Percentiles rank a stretch among this genome's conserved stretches.
Evolutionary conservation across 371 early-diverging fungal species (phyloP).

Genomic region (Saksenaea oblongispora): DNA sequence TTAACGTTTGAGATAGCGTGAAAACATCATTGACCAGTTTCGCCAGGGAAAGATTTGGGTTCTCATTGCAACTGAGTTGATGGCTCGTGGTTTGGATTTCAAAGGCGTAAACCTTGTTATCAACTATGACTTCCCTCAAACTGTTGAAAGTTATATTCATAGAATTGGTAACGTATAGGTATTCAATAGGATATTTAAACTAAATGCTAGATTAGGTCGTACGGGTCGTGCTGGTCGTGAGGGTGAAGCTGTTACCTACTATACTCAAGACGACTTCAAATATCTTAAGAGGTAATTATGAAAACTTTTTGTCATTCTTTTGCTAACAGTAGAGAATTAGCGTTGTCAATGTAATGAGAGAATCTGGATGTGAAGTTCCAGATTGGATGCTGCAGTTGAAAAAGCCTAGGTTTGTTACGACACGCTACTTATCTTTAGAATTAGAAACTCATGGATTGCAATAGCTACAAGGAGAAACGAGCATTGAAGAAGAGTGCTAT

Average conservation of each 20-base stretch:
- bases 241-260: slow-evolving; percentile 86
- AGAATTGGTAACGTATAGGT: slow-evolving; percentile 64
- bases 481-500: slow-evolving; percentile 27
- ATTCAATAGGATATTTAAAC: background rate
- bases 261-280: slow-evolving; percentile 90
- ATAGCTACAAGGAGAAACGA: slow-evolving; percentile 26
- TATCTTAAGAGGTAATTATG: slow-evolving; percentile 70
- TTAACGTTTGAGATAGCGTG: slow-evolving; percentile 55
- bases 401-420: slow-evolving; percentile 58
- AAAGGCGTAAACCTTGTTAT: slow-evolving; percentile 90
- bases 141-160: slow-evolving; percentile 92
- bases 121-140: slow-evolving; percentile 97
- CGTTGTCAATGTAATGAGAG: slow-evolving; percentile 95
- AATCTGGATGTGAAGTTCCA: slow-evolving; percentile 94
- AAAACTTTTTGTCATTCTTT: slow-evolving; percentile 13
- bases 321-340: slow-evolving; percentile 32
- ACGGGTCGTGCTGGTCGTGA: slow-evolving; percentile 89
- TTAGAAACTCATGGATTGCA: background rate
- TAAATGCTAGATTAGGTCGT: slow-evolving; percentile 50
- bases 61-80: slow-evolving; percentile 95
- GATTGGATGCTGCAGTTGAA: slow-evolving; percentile 95
- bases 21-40: slow-evolving; percentile 89
- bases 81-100: slow-evolving; percentile 96
- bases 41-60: slow-evolving; percentile 91
- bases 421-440: background rate